Base-by-base conservation (phyloP, 495 filamentous ascomycete genomes). In the Talaromyces thailandensis region DNA sequence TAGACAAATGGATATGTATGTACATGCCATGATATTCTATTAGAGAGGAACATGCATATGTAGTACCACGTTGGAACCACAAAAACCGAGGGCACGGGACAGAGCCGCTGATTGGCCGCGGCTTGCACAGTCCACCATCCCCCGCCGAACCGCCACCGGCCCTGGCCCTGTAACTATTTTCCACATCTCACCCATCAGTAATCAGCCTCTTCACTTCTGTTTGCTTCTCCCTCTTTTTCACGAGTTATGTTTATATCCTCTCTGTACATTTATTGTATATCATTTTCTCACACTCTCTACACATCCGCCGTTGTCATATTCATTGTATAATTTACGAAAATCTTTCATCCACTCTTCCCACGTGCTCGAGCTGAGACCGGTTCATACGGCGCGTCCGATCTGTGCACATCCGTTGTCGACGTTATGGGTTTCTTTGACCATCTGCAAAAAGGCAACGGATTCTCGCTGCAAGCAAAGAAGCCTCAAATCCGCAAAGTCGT, bases 391-490 rank as follows among this genome's bases (percentile, higher is more conserved):
- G 56, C 62, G 40, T 21, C 61, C 23, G 51, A 45, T 57, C 14
- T 29, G 3, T 55, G 18, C 28, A 18, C 24, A 55, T 62, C 31
- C 12, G 6, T 31, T 12, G 61, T 37, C 8, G 31, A 35, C 67
- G 62, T 65, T 61, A 83, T 83, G 81, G 80, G 79, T 59, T 81
- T 81, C 68, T 84, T 84, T 66, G 79, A 82, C 66, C 78, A 81
- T 65, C 73, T 84, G 60, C 81, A 83, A 58, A 83, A 81, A 73
- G 76, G 76, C 70, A 79, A 78, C 64, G 73, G 68, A 48, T 77
- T 79, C 50, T 78, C 79, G 23, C 66, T 82, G 58, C 79, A 82
- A 61, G 68, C 79, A n/a, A 76, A 81, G 64, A 78, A 78, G 40
- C 68, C 78, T 23, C 73, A 79, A 63, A 77, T 79, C 14, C 78